Percentiles rank a stretch among this genome's conserved stretches.
These are phyloP conservation scores for Lipomyces japonicus DNA, from an alignment of 805 yeast genomes.

Conservation along the genomic window DNA sequence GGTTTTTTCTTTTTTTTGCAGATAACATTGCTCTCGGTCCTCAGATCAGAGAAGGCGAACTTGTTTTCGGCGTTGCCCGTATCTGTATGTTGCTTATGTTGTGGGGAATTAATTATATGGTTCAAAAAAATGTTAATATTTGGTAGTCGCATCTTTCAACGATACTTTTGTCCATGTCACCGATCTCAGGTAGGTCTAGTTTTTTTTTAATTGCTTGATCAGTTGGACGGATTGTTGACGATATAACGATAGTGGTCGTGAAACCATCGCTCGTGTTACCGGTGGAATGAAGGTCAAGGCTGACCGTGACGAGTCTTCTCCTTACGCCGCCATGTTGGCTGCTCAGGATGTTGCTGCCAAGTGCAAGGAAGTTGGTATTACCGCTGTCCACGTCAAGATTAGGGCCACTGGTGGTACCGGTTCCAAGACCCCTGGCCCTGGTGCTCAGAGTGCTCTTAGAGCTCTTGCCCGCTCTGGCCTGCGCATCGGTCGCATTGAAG, in stretches of 20 bases:
- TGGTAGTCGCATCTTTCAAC: conserved; percentile 84
- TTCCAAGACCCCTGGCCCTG: conserved; percentile 93
- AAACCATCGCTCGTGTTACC: conserved; percentile 99
- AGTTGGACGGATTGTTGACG: background rate
- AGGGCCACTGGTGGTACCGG: conserved; percentile 99
- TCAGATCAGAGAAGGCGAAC: conserved; percentile 95
- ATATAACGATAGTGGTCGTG: conserved; percentile 73
- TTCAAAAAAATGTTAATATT: background rate
- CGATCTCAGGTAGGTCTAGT: conserved; percentile 52
- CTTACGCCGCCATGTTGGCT: conserved; percentile 99
- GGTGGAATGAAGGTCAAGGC: conserved; percentile 99
- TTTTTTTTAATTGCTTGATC: background rate
- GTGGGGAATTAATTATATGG: background rate
- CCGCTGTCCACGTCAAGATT: conserved; percentile 98
- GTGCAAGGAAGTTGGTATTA: conserved; percentile 99
- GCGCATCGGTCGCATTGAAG: conserved; percentile 99
- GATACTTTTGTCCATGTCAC: conserved; percentile 99
- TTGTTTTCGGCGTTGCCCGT: conserved; percentile 99
- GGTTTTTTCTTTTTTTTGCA: no score
- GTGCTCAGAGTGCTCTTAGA: conserved; percentile 97
- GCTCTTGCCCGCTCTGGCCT: conserved; percentile 99
- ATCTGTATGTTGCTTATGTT: conserved; percentile 49
- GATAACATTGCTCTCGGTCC: conserved; percentile 61
- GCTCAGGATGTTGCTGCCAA: conserved; percentile 99
- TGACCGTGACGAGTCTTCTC: conserved; percentile 99